Evolutionary conservation across 2,329 filamentous ascomycete genomes (phyloP).

Genomic region (Aciculosporium take): DNA sequence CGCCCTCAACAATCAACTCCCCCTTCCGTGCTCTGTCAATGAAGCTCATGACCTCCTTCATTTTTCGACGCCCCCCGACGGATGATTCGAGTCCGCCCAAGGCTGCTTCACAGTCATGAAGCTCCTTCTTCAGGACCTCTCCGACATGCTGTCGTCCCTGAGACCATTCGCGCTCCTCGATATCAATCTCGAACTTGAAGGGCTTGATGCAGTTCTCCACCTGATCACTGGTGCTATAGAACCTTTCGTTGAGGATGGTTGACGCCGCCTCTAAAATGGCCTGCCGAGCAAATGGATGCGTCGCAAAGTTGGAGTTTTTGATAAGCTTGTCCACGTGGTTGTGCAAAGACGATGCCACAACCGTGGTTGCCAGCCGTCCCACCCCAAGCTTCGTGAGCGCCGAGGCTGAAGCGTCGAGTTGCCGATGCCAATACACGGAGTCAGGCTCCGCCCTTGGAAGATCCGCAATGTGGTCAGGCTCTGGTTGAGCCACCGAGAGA

Average conservation of each 20-base stretch:
- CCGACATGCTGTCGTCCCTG: conserved; percentile 73
- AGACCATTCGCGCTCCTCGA: conserved; percentile 80
- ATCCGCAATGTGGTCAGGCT: conserved; percentile 59
- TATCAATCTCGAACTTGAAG: conserved; percentile 94
- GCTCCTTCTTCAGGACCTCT: conserved; percentile 70
- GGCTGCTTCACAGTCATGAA: conserved; percentile 70
- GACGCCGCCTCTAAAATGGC: conserved; percentile 87
- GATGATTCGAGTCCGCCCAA: conserved; percentile 59
- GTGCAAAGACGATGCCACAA: conserved; percentile 80
- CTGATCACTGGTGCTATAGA: conserved; percentile 94
- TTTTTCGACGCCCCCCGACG: conserved; percentile 70
- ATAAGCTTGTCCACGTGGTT: conserved; percentile 69
- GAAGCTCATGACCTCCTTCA: conserved; percentile 80
- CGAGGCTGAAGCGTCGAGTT: conserved; percentile 83
- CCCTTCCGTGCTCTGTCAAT: conserved; percentile 82
- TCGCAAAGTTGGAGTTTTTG: conserved; percentile 66
- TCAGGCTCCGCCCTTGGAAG: conserved; percentile 76
- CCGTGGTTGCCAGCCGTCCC: conserved; percentile 79
- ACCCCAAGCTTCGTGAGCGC: conserved; percentile 89
- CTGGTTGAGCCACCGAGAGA: conserved; percentile 49
- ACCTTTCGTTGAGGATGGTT: conserved; percentile 80
- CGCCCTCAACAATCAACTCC: conserved; percentile 71
- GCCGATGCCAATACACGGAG: conserved; percentile 82
- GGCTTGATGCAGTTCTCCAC: conserved; percentile 99
- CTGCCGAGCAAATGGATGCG: conserved; percentile 81